Evolutionary conservation across 2,329 filamentous ascomycete species (phyloP).

Genomic region (Penicillium sp.): DNA sequence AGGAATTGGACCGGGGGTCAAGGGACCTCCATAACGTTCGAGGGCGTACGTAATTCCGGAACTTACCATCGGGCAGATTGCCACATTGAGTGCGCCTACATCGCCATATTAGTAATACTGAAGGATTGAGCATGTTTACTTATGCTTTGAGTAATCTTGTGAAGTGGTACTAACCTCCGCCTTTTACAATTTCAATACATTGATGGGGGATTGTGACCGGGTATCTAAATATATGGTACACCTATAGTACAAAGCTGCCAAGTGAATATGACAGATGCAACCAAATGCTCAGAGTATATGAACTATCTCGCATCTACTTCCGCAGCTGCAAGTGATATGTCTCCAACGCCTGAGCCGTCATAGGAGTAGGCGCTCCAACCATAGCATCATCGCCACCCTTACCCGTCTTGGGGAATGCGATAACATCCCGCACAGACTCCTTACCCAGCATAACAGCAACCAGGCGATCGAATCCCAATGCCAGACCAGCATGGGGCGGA

Average conservation of each 20-base stretch:
- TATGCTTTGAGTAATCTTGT: too few relatives aligned
- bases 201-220: conserved; percentile 11
- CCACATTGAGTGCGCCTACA: too few relatives aligned
- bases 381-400: conserved; percentile 84
- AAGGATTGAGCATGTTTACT: too few relatives aligned
- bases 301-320: conserved; percentile 10
- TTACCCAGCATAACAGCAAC: conserved; percentile 76
- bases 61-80: too few relatives aligned
- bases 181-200: not conserved
- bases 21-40: too few relatives aligned
- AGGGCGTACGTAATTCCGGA: too few relatives aligned
- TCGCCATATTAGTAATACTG: too few relatives aligned
- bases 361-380: conserved; percentile 71
- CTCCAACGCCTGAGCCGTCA: conserved; percentile 61
- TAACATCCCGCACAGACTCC: conserved; percentile 83
- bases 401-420: conserved; percentile 93
- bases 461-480: conserved; percentile 86
- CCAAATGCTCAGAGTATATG: not conserved
- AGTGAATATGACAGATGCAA: not conserved
- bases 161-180: too few relatives aligned
- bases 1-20: too few relatives aligned
- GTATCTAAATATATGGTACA: conserved; percentile 18
- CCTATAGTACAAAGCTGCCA: conserved; percentile 9
- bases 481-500: conserved; percentile 91
- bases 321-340: conserved; percentile 58